Evolutionary conservation across 129 eudicot species (phyloP).

Genomic region (Helianthus tuberosus): DNA sequence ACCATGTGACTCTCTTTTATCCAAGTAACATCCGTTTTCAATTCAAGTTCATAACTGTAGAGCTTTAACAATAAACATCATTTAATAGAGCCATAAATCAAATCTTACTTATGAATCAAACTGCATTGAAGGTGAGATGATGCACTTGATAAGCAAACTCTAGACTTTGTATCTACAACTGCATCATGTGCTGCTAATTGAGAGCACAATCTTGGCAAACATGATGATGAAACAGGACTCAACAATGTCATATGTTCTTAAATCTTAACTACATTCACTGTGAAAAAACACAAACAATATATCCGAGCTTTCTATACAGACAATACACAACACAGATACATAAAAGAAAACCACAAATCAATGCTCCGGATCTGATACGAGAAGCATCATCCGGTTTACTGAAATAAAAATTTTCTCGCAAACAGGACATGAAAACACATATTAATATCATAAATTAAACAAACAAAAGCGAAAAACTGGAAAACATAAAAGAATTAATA

Average conservation of each 20-base stretch:
- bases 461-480: too few relatives aligned
- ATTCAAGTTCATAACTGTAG: constrained; percentile 8
- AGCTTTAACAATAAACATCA: background rate
- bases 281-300: background rate
- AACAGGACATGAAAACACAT: too few relatives aligned
- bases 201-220: constrained; percentile 19
- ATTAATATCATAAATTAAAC: too few relatives aligned
- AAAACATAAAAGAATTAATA: too few relatives aligned
- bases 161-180: constrained; percentile 18
- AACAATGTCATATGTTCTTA: constrained; percentile 34
- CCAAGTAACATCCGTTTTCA: constrained; percentile 41
- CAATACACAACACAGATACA: too few relatives aligned
- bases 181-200: constrained; percentile 27
- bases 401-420: too few relatives aligned
- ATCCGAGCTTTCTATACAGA: too few relatives aligned
- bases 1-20: constrained; percentile 27
- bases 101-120: constrained; percentile 34
- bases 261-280: background rate
- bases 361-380: too few relatives aligned
- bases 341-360: too few relatives aligned
- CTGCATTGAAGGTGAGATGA: constrained; percentile 29
- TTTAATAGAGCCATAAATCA: background rate
- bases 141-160: constrained; percentile 28
- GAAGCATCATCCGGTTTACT: too few relatives aligned
- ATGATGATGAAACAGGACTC: constrained; percentile 39